Evolutionary conservation across 805 yeast species (phyloP), one percentile per base, ranked within the genome.

Genomic region (Lachancea thermotolerans): DNA sequence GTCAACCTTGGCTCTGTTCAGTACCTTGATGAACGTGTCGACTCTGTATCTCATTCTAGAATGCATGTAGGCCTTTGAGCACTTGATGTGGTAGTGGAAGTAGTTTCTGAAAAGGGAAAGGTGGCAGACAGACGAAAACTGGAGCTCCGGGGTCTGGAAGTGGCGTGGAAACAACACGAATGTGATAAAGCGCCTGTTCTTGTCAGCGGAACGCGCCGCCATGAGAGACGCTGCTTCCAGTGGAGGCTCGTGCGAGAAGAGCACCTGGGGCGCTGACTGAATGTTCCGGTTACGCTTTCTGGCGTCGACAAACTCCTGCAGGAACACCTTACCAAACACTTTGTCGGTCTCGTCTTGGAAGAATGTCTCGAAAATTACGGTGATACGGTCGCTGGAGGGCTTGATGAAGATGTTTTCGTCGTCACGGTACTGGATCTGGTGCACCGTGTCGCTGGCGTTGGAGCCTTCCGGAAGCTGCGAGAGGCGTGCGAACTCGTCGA

Each of bases 21-120:
- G 79, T 29, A 93, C 91, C 74, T 93, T 93, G 62, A 90, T 78
- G 72, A 90, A 93, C 58, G 95, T 93, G 55, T 85, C 82, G 18
- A 93, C 98, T 59, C 99, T 79, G 68, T 74, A 87, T 67, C 99
- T 81, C 99, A 93, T 93, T 74, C 99, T 82, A 42, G 96, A 88
- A 68, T 93, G 99, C 82, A 93, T 81, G 69, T 86, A 93, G 31
- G 99, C 98, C 74, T 93, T 93, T 49, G 96, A 89, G 67, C 97
- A 91, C 70, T 93, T 93, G 72, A 93, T 93, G 64, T 93, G 99
- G 68, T 91, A 93, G 67, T 93, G 99, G 83, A 93, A 93, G 70
- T 91, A 93, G 61, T 90, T 95, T 68, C 99, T 78, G 71, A 93
- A 93, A 47, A 87, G 73, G 60, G 88, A 89, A 59, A 93, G 85